Conservation (phyloP, 805 yeast genomes). For the Candida namnaoensis region DNA sequence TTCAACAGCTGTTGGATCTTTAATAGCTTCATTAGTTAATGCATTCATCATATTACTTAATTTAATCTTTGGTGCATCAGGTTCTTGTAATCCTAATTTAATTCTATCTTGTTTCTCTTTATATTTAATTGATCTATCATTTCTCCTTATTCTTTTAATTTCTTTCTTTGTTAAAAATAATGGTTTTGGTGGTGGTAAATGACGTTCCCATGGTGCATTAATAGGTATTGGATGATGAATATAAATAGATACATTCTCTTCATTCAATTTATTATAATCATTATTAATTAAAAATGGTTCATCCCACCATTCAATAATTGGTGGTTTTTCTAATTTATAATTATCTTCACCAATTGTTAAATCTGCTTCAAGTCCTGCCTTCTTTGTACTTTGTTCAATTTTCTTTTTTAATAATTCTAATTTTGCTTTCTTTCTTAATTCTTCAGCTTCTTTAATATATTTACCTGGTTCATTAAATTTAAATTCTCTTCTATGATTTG, state of each 20-base stretch:
- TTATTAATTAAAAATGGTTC: constrained; percentile 35
- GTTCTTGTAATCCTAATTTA: constrained; percentile 72
- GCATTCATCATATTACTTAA: constrained; percentile 81
- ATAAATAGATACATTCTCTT: constrained; percentile 48
- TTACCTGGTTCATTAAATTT: constrained; percentile 57
- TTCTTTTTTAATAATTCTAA: constrained; percentile 23
- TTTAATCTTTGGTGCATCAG: constrained; percentile 86
- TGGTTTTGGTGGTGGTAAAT: constrained; percentile 30
- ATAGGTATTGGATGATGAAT: constrained; percentile 78
- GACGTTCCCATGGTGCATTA: constrained; percentile 47
- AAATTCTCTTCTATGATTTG: constrained; percentile 28
- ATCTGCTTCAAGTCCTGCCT: constrained; percentile 44
- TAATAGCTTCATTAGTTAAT: constrained; percentile 73
- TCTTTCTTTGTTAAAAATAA: constrained; percentile 71
- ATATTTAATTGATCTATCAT: constrained; percentile 51
- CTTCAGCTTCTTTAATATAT: constrained; percentile 34
- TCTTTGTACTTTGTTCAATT: constrained; percentile 21
- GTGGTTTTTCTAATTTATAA: constrained; percentile 43
- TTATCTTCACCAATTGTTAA: constrained; percentile 44
- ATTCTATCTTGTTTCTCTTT: constrained; percentile 73
- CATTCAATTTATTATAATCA: constrained; percentile 27
- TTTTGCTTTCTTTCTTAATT: constrained; percentile 33
- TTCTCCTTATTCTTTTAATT: constrained; percentile 60
- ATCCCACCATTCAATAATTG: constrained; percentile 89
- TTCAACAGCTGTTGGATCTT: constrained; percentile 87